Percentiles rank a stretch among this genome's conserved stretches.
Evolutionary conservation across 352 stramenopile species (phyloP).

Genomic region (Globisporangium mamillatum): DNA sequence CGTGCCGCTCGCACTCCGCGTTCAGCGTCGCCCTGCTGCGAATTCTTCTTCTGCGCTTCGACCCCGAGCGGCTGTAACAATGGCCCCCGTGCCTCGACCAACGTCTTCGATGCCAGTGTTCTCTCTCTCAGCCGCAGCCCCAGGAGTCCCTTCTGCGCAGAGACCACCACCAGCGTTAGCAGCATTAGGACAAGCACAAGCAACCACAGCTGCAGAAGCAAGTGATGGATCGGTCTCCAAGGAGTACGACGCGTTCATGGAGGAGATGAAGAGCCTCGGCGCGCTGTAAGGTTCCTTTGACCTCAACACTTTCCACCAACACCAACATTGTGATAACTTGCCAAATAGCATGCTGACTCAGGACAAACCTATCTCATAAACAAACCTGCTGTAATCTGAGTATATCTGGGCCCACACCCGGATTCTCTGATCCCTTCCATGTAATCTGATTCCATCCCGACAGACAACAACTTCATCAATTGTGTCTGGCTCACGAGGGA

Average conservation of each 20-base stretch:
- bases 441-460: not conserved
- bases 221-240: conserved; percentile 33
- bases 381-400: not conserved
- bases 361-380: not conserved
- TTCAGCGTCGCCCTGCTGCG: conserved; percentile 35
- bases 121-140: not conserved
- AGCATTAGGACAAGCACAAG: not conserved
- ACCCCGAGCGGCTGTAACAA: conserved; percentile 14
- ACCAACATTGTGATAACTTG: not conserved
- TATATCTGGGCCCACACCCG: not conserved
- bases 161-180: not conserved
- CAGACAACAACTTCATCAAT: not conserved
- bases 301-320: not conserved
- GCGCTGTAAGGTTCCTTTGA: conserved; percentile 4
- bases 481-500: not conserved
- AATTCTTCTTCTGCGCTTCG: not conserved
- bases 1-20: conserved; percentile 54
- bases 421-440: not conserved
- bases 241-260: conserved; percentile 72
- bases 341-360: not conserved
- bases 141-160: not conserved
- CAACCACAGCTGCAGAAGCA: not conserved
- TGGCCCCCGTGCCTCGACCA: conserved; percentile 22
- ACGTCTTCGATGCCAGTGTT: conserved; percentile 10
- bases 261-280: conserved; percentile 45